phyloP scores from a whole-genome alignment of 1,139 yeast species.

The Dujonia santamariae region DNA sequence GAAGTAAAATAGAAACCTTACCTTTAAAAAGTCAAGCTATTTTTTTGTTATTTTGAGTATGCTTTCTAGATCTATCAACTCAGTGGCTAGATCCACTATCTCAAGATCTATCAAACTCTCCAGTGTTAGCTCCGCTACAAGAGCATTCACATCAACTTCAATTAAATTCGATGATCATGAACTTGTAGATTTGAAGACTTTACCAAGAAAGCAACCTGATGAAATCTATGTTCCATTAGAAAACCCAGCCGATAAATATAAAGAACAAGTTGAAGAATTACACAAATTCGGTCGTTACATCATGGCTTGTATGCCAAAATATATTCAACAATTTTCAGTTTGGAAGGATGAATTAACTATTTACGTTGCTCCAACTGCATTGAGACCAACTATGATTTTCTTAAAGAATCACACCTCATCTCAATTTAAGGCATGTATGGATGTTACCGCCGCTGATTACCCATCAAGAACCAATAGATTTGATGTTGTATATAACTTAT shows the following conservation, averaged over 20 bases:
- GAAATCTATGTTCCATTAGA: conserved; percentile 54
- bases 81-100: background rate
- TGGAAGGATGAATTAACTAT: conserved; percentile 88
- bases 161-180: conserved; percentile 22
- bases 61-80: conserved; percentile 8
- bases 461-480: conserved; percentile 83
- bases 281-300: conserved; percentile 82
- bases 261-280: conserved; percentile 66
- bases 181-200: conserved; percentile 32
- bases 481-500: conserved; percentile 81
- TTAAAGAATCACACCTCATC: conserved; percentile 77
- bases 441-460: conserved; percentile 83
- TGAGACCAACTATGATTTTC: conserved; percentile 67
- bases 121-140: background rate
- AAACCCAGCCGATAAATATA: conserved; percentile 77
- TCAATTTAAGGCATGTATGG: conserved; percentile 76
- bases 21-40: too few species aligned
- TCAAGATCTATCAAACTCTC: background rate
- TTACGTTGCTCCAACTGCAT: conserved; percentile 73
- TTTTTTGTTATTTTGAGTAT: conserved; percentile 1
- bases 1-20: background rate
- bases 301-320: conserved; percentile 78
- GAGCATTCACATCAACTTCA: conserved; percentile 2
- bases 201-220: conserved; percentile 39
- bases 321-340: conserved; percentile 77